Conservation (phyloP, 2,329 filamentous ascomycete genomes). For the Pyricularia pennisetigena region DNA sequence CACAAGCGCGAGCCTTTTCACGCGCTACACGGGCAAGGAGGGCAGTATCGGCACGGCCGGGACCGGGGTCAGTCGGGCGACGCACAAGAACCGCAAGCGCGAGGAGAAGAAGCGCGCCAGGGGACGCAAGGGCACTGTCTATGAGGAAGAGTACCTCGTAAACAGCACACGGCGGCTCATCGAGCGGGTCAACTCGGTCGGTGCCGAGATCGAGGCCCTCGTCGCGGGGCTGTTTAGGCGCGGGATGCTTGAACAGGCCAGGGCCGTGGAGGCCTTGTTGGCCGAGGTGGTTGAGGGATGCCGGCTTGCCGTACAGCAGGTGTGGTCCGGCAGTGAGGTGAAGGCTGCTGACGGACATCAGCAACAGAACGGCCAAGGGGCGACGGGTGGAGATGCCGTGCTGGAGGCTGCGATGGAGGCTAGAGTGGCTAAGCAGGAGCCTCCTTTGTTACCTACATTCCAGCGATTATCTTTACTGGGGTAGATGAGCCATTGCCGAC, state of each 20-base stretch:
- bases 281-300: conserved; percentile 66
- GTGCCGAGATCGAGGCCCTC: conserved; percentile 58
- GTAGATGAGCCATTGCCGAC: conserved; percentile 13
- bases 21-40: conserved; percentile 70
- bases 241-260: conserved; percentile 79
- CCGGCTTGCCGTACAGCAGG: conserved; percentile 54
- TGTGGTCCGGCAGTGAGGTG: conserved; percentile 37
- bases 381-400: conserved; percentile 28
- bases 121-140: conserved; percentile 93
- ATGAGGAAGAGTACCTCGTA: conserved; percentile 95
- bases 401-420: conserved; percentile 39
- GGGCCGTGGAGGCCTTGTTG: conserved; percentile 65
- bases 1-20: conserved; percentile 84
- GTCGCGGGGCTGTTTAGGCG: conserved; percentile 69
- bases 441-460: conserved; percentile 36
- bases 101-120: conserved; percentile 93
- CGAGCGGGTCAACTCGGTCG: conserved; percentile 68
- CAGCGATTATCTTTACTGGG: conserved; percentile 40
- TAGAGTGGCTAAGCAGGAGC: conserved; percentile 30
- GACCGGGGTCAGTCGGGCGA: conserved; percentile 66
- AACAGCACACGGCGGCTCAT: conserved; percentile 77
- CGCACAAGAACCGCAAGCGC: conserved; percentile 75
- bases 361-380: conserved; percentile 15
- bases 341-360: neutral
- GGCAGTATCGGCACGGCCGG: conserved; percentile 56